phyloP scores from a whole-genome alignment of 305 asterid species.

The Solanum hybrid region DNA sequence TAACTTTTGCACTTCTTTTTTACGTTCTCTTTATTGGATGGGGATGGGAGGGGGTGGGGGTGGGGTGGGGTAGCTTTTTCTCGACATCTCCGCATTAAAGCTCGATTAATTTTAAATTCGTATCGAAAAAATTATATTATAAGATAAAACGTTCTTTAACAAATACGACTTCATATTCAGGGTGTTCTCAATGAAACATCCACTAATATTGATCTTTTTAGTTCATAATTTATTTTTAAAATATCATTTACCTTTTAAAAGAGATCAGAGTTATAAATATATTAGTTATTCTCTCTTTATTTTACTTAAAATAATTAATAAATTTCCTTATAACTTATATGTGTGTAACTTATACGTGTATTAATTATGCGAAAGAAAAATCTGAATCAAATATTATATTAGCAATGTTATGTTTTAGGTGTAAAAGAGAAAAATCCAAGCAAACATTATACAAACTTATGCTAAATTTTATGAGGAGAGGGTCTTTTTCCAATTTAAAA shows the following conservation, averaged over 20 bases:
- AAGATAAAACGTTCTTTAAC: accelerated
- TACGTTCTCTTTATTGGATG: not conserved
- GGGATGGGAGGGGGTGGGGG: no score
- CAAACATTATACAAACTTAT: not conserved
- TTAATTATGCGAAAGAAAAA: not conserved
- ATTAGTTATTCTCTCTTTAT: not conserved
- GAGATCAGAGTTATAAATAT: not conserved
- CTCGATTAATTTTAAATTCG: accelerated
- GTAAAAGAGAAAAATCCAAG: not conserved
- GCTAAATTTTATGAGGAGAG: not conserved
- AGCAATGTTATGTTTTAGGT: not conserved
- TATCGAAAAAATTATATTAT: no score
- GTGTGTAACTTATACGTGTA: not conserved
- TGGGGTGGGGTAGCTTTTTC: not conserved
- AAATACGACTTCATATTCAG: no score
- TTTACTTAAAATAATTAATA: not conserved
- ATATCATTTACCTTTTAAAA: not conserved
- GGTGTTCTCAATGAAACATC: not conserved
- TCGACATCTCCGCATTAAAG: no score
- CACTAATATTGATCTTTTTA: not conserved
- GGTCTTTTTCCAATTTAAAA: not conserved
- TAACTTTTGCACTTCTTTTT: not conserved
- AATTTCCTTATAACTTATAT: no score
- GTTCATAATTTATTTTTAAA: not conserved
- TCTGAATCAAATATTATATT: not conserved